Conservation (phyloP, 2,329 filamentous ascomycete species). For the Orbilia quercus region DNA sequence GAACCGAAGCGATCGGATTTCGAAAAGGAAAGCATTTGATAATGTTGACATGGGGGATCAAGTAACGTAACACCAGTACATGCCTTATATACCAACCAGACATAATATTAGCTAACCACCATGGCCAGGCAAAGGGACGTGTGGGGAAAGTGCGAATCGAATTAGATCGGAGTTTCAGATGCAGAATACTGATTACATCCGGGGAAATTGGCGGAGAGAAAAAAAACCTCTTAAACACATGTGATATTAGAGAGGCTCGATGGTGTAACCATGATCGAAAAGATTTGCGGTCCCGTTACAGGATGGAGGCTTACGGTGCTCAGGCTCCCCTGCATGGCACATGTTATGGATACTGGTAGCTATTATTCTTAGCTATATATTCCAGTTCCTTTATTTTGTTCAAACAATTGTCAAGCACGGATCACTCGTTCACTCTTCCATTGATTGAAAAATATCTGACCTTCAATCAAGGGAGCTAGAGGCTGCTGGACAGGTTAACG, state of each 20-base stretch:
- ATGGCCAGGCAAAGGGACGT: background rate
- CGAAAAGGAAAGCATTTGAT: slow-evolving; percentile 29
- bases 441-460: background rate
- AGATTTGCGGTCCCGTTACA: background rate
- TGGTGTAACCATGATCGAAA: slow-evolving; percentile 23
- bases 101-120: background rate
- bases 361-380: slow-evolving; percentile 6
- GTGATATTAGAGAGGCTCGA: slow-evolving; percentile 24
- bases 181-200: background rate
- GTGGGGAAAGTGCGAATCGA: background rate
- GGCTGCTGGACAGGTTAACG: slow-evolving; percentile 1
- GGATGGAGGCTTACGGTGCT: background rate
- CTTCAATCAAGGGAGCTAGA: too few relatives aligned
- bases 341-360: background rate
- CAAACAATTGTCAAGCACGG: background rate
- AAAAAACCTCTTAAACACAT: slow-evolving; percentile 30
- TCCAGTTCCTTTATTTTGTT: background rate
- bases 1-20: slow-evolving; percentile 14
- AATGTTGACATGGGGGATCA: background rate
- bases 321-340: slow-evolving; percentile 1
- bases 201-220: background rate
- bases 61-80: background rate
- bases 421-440: too few relatives aligned
- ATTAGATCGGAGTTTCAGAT: background rate
- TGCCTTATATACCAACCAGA: background rate